A percentile compares a stretch with the other conserved stretches of the same genome.
Evolutionary conservation across 2,329 filamentous ascomycete genomes (phyloP).

Genomic region (Emergomyces orientalis): DNA sequence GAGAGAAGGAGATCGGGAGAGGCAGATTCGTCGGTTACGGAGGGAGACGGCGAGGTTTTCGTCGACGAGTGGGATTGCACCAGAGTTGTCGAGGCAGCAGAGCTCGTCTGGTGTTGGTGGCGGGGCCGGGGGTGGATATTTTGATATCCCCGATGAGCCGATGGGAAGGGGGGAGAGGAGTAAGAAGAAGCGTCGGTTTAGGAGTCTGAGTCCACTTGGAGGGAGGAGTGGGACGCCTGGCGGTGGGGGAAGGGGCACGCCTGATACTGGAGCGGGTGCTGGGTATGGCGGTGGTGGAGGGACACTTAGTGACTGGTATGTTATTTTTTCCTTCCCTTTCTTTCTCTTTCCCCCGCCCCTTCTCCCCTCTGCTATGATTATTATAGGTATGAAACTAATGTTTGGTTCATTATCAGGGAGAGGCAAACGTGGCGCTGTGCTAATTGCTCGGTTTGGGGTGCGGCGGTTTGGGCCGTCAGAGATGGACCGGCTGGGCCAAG

Average conservation of each 20-base stretch:
- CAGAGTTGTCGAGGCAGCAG: constrained; percentile 54
- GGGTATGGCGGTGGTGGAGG: constrained; percentile 51
- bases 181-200: constrained; percentile 90
- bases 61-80: constrained; percentile 70
- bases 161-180: constrained; percentile 87
- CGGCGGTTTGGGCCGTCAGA: constrained; percentile 86
- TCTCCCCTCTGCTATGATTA: constrained; percentile 7
- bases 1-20: constrained; percentile 84
- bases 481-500: constrained; percentile 79
- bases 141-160: constrained; percentile 55
- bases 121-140: constrained; percentile 33
- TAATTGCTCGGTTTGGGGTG: constrained; percentile 81
- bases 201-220: constrained; percentile 74
- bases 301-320: constrained; percentile 55
- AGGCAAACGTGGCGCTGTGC: constrained; percentile 74
- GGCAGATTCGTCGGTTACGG: constrained; percentile 75
- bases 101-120: constrained; percentile 36
- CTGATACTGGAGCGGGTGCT: constrained; percentile 53
- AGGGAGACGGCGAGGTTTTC: constrained; percentile 90
- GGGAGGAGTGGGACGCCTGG: constrained; percentile 55
- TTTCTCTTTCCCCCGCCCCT: background rate
- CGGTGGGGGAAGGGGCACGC: constrained; percentile 70
- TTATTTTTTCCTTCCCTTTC: constrained; percentile 4
- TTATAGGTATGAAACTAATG: background rate
- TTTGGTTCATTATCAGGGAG: constrained; percentile 44